These are phyloP conservation scores for Tolypocladium guangdongense DNA, from an alignment of 2,329 filamentous ascomycete genomes.

Conservation along the genomic window DNA sequence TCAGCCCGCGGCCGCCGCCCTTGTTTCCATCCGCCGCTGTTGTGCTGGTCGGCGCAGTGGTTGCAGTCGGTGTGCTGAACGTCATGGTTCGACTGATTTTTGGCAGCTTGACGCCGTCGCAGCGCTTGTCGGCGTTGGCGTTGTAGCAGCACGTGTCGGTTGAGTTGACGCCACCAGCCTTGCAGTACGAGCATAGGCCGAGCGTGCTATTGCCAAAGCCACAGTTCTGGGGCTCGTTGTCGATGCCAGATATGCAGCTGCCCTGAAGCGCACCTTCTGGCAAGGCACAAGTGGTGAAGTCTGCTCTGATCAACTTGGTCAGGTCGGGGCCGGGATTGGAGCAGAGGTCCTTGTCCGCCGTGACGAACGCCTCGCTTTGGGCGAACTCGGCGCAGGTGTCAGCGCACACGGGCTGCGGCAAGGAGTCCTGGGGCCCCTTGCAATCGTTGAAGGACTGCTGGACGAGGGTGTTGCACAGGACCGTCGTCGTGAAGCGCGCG, in stretches of 20 bases:
- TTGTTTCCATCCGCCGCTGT: constrained; percentile 12
- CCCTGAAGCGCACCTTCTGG: constrained; percentile 67
- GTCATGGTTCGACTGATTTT: constrained; percentile 59
- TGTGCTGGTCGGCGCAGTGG: constrained; percentile 15
- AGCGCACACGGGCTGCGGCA: constrained; percentile 66
- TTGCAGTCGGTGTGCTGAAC: constrained; percentile 37
- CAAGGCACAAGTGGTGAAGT: constrained; percentile 81
- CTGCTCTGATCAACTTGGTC: constrained; percentile 70
- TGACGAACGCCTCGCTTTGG: constrained; percentile 77
- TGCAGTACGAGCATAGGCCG: constrained; percentile 82
- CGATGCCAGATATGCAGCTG: constrained; percentile 63
- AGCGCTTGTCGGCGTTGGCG: constrained; percentile 62
- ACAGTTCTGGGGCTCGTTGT: constrained; percentile 80
- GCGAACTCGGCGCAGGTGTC: constrained; percentile 81
- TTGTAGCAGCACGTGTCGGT: constrained; percentile 93
- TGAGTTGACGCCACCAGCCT: constrained; percentile 71
- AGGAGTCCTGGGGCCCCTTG: constrained; percentile 48
- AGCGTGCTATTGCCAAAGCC: constrained; percentile 63
- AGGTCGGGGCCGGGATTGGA: constrained; percentile 53
- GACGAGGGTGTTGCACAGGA: constrained; percentile 87
- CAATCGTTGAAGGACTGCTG: constrained; percentile 75
- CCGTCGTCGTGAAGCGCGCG: constrained; percentile 83
- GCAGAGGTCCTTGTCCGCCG: constrained; percentile 65
- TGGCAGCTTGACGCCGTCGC: constrained; percentile 67
- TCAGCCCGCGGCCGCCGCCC: constrained; percentile 37